Evolutionary conservation across 768 basidiomycete genomes (phyloP).

Genomic region (Gymnopilus dilepis): DNA sequence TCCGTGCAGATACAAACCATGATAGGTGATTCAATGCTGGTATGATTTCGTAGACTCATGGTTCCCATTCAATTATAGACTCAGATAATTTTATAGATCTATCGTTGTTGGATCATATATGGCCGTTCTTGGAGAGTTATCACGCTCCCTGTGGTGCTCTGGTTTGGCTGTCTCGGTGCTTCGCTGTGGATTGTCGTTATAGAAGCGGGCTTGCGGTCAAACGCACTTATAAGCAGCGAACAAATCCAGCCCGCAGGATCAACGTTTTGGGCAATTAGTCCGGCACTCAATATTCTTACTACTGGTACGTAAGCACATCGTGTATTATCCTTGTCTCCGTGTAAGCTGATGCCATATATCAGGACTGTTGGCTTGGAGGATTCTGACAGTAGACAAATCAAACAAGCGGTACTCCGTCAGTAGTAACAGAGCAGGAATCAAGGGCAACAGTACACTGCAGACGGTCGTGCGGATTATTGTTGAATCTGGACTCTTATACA

Average conservation of each 20-base stretch:
- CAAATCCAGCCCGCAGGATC: not conserved
- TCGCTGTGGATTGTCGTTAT: not conserved
- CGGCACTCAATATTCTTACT: conserved; percentile 2
- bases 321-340: not conserved
- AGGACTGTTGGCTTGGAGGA: not conserved
- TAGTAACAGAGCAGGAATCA: not conserved
- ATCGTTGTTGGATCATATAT: conserved; percentile 8
- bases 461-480: conserved; percentile 4
- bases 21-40: conserved; percentile 3
- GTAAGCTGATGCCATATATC: not conserved
- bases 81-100: not conserved
- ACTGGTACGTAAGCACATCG: not conserved
- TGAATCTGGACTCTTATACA: conserved; percentile 3
- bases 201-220: not conserved
- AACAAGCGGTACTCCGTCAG: not conserved
- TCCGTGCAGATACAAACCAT: not conserved
- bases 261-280: not conserved
- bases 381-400: not conserved
- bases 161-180: conserved; percentile 1
- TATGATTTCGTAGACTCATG: not conserved
- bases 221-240: not conserved
- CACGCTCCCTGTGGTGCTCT: not conserved
- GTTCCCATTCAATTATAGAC: not conserved
- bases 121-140: not conserved
- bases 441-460: not conserved